A percentile compares a stretch with the other conserved stretches of the same genome.
Evolutionary conservation across 2,329 filamentous ascomycete species (phyloP).

Genomic region (Phyllosticta ampelicida): DNA sequence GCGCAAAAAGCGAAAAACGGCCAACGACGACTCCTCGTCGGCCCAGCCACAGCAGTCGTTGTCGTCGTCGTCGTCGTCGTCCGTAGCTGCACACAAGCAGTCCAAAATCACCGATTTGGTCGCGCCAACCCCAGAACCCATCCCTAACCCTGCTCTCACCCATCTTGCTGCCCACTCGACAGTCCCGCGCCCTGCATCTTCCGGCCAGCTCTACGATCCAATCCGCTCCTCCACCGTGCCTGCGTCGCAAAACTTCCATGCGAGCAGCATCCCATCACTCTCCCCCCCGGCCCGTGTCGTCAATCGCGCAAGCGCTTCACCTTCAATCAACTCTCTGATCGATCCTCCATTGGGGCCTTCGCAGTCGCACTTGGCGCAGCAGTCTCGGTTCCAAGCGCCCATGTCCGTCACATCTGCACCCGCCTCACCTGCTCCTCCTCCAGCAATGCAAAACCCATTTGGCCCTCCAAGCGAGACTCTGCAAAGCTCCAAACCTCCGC

Average conservation of each 20-base stretch:
- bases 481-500: slow-evolving; percentile 2
- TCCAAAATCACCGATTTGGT: slow-evolving; percentile 33
- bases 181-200: slow-evolving; percentile 47
- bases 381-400: slow-evolving; percentile 20
- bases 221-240: slow-evolving; percentile 53
- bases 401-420: slow-evolving; percentile 29
- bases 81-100: slow-evolving; percentile 21
- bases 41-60: slow-evolving; percentile 16
- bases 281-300: slow-evolving; percentile 36
- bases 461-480: slow-evolving; percentile 3
- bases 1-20: slow-evolving; percentile 38
- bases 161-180: slow-evolving; percentile 35
- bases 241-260: slow-evolving; percentile 27
- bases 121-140: slow-evolving; percentile 15
- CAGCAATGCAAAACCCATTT: slow-evolving; percentile 5
- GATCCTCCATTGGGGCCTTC: slow-evolving; percentile 49
- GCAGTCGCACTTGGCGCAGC: slow-evolving; percentile 18
- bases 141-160: slow-evolving; percentile 27
- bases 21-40: slow-evolving; percentile 12
- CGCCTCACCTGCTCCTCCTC: slow-evolving; percentile 23
- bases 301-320: slow-evolving; percentile 75
- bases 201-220: slow-evolving; percentile 80
- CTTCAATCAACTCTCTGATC: slow-evolving; percentile 83
- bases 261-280: slow-evolving; percentile 36
- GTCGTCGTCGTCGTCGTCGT: slow-evolving; percentile 14